Conservation (phyloP, 768 basidiomycete genomes). For the Russula sp. region DNA sequence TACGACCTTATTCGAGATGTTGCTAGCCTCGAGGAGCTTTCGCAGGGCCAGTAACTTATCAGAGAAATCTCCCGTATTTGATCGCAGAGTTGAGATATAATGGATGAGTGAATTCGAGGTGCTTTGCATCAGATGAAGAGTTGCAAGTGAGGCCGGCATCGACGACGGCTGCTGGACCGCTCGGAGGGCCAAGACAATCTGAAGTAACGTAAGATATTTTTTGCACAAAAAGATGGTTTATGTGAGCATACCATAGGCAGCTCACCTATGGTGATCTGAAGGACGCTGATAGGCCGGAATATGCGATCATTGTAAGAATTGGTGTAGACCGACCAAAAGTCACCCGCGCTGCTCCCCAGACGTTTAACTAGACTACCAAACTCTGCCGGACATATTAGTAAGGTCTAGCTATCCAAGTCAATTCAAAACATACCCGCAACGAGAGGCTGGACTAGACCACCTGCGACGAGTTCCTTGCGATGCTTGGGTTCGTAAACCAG, state of each 20-base stretch:
- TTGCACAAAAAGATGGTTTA: background rate
- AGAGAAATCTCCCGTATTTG: constrained; percentile 45
- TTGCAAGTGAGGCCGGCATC: constrained; percentile 17
- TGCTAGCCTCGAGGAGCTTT: constrained; percentile 53
- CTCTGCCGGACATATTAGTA: background rate
- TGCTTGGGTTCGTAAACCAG: constrained; percentile 45
- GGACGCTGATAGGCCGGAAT: background rate
- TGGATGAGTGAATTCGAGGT: constrained; percentile 44
- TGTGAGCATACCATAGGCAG: constrained; percentile 15
- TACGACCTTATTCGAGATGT: constrained; percentile 49
- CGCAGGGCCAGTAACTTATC: constrained; percentile 47
- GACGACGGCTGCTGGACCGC: constrained; percentile 21
- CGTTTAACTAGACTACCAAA: constrained; percentile 13
- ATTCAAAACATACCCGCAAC: constrained; percentile 30
- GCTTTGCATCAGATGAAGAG: constrained; percentile 46
- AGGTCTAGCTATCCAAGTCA: no score
- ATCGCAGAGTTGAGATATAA: constrained; percentile 41
- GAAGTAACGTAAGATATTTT: background rate
- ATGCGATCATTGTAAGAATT: background rate
- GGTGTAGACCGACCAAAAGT: constrained; percentile 7
- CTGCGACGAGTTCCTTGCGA: constrained; percentile 69
- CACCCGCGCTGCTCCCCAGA: constrained; percentile 12
- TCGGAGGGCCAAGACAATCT: constrained; percentile 22
- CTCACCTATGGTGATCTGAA: constrained; percentile 3
- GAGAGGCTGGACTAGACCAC: constrained; percentile 49